Evolutionary conservation across 371 early-diverging fungal species (phyloP), one percentile per base, ranked within the genome.

Genomic region (Capillidium rhysosporum): DNA sequence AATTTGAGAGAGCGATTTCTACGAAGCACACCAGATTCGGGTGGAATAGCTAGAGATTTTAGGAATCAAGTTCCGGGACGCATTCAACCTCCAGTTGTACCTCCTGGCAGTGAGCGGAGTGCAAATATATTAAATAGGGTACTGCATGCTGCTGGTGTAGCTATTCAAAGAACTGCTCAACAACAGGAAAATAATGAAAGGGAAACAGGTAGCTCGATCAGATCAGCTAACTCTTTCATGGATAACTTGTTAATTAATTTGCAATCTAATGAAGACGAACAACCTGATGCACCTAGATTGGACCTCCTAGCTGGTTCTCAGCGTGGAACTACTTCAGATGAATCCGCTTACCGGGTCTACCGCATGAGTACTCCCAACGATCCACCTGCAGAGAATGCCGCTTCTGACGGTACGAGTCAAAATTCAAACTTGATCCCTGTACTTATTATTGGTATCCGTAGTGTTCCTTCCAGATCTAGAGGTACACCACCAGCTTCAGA

Each of bases 401-500:
- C n/a, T 18, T 0, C 41, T 26, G n/a, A n/a, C 5, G 41, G 43
- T 14, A 16, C 47, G 5, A 38, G 1, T 5, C 16, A 30, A 31
- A 40, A n/a, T 24, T 48, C 39, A 20, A 46, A 56, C 14, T 53
- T 59, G 53, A 57, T 60, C 21, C 61, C 61, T 9, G 61, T 60
- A 26, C 54, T 60, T 20, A 60, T 60, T 26, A 55, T 60, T 41
- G 61, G 57, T 26, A 60, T 60, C 38, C 31, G 61, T n/a, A 60
- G 57, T 31, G 44, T 30, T 21, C 18, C 49, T 12, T 16, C 12
- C 30, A 7, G 38, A 20, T 44, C 52, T 49, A 30, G 38, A 21
- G 24, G 40, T 28, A 43, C 21, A n/a, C 29, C 43, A 20, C 28
- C 18, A 31, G 18, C 26, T 30, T 14, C 38, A 23, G 9, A 26